Percentiles rank a stretch among this genome's conserved stretches.
These are phyloP conservation scores for Suillus luteus DNA, from an alignment of 768 basidiomycete species.

Conservation along the genomic window DNA sequence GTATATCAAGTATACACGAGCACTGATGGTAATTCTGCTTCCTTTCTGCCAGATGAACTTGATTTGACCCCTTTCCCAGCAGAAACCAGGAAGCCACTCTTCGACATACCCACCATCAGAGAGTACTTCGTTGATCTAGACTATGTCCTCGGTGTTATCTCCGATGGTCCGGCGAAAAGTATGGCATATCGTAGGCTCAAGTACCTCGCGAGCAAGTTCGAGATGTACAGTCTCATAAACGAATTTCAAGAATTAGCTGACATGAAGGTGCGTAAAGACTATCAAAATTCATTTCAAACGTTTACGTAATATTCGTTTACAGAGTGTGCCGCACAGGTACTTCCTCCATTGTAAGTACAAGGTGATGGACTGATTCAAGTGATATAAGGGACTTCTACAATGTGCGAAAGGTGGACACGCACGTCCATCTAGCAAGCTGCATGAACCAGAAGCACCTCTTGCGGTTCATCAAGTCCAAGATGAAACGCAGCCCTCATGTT, in stretches of 20 bases:
- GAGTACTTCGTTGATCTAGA: slow-evolving; percentile 98
- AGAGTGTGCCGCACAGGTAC: slow-evolving; percentile 38
- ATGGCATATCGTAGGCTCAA: slow-evolving; percentile 91
- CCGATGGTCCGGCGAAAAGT: slow-evolving; percentile 94
- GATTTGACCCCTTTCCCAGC: slow-evolving; percentile 13
- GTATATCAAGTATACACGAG: slow-evolving; percentile 82
- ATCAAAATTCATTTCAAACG: too few relatives aligned
- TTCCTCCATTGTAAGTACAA: not conserved
- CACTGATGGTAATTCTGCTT: slow-evolving; percentile 10
- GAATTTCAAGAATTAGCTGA: slow-evolving; percentile 93
- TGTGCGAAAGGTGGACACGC: slow-evolving; percentile 96
- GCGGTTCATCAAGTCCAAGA: slow-evolving; percentile 98
- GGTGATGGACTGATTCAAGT: slow-evolving; percentile 10
- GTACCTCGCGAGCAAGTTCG: slow-evolving; percentile 92
- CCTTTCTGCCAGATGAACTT: not conserved
- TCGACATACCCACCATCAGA: slow-evolving; percentile 79
- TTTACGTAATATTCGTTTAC: not conserved
- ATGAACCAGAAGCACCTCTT: slow-evolving; percentile 99
- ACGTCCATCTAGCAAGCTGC: slow-evolving; percentile 97
- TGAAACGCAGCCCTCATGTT: slow-evolving; percentile 85
- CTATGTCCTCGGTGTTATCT: slow-evolving; percentile 84
- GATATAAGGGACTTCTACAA: slow-evolving; percentile 93
- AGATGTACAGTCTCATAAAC: slow-evolving; percentile 88
- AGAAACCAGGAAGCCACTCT: slow-evolving; percentile 56
- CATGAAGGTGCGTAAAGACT: slow-evolving; percentile 77